Evolutionary conservation across 2,329 filamentous ascomycete species (phyloP).

Genomic region (Sphaerulina populicola): DNA sequence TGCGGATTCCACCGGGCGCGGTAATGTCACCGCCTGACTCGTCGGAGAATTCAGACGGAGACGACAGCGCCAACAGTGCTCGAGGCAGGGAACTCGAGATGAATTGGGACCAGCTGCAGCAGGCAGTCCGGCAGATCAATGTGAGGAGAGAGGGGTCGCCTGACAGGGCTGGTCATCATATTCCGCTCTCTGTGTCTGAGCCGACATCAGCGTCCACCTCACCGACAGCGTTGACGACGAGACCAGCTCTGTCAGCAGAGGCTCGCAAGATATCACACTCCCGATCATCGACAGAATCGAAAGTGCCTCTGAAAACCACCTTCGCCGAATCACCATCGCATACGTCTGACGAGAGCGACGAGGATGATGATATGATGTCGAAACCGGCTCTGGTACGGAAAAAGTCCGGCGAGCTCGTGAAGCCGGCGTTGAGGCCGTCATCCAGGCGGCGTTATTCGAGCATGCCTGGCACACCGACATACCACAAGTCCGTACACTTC

Average conservation of each 20-base stretch:
- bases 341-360: slow-evolving; percentile 45
- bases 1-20: slow-evolving; percentile 70
- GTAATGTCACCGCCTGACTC: slow-evolving; percentile 91
- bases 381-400: slow-evolving; percentile 95
- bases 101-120: slow-evolving; percentile 60
- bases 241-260: slow-evolving; percentile 43
- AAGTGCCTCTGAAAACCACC: slow-evolving; percentile 40
- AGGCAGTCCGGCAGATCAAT: slow-evolving; percentile 73
- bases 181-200: slow-evolving; percentile 27
- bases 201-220: slow-evolving; percentile 30
- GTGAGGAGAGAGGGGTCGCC: slow-evolving; percentile 55
- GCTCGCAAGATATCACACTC: slow-evolving; percentile 55
- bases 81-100: slow-evolving; percentile 37
- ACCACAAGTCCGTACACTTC: slow-evolving; percentile 96
- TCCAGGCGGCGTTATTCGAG: slow-evolving; percentile 80
- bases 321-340: slow-evolving; percentile 39
- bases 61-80: slow-evolving; percentile 37
- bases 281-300: slow-evolving; percentile 51
- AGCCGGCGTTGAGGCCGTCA: slow-evolving; percentile 75
- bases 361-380: slow-evolving; percentile 37
- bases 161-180: slow-evolving; percentile 28
- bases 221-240: slow-evolving; percentile 22
- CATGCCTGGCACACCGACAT: slow-evolving; percentile 95
- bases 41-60: slow-evolving; percentile 69
- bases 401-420: slow-evolving; percentile 94